Percentiles rank a stretch among this genome's conserved stretches.
These are phyloP conservation scores for Serendipita vermifera DNA, from an alignment of 768 basidiomycete genomes.

Conservation along the genomic window DNA sequence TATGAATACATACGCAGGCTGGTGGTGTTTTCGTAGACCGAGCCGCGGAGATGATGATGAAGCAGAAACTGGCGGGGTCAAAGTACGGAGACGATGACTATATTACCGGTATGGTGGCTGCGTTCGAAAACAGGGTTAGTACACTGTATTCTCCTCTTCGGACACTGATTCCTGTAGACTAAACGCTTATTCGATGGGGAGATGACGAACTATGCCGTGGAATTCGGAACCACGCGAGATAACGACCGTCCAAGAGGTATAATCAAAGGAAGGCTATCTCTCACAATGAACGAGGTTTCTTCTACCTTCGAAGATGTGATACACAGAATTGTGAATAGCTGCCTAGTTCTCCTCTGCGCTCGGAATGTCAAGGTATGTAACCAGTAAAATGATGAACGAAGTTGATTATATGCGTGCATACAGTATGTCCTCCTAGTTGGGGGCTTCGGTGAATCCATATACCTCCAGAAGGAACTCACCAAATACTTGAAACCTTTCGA, in stretches of 20 bases:
- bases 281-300: neutral
- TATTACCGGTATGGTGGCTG: conserved; percentile 5
- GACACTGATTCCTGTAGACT: neutral
- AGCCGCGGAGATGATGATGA: neutral
- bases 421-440: neutral
- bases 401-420: neutral
- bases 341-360: neutral
- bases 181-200: neutral
- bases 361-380: neutral
- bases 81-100: conserved; percentile 6
- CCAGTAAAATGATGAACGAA: too few species aligned
- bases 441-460: neutral
- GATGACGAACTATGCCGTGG: neutral
- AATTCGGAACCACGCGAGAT: neutral
- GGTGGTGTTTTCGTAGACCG: conserved; percentile 2
- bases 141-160: neutral
- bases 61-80: neutral
- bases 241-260: neutral
- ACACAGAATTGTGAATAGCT: neutral
- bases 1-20: conserved; percentile 2
- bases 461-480: neutral
- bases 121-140: conserved; percentile 8
- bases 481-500: neutral
- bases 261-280: neutral
- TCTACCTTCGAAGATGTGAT: neutral